Conservation (phyloP, 2,329 filamentous ascomycete species). For the Colletotrichum echinochloae region DNA sequence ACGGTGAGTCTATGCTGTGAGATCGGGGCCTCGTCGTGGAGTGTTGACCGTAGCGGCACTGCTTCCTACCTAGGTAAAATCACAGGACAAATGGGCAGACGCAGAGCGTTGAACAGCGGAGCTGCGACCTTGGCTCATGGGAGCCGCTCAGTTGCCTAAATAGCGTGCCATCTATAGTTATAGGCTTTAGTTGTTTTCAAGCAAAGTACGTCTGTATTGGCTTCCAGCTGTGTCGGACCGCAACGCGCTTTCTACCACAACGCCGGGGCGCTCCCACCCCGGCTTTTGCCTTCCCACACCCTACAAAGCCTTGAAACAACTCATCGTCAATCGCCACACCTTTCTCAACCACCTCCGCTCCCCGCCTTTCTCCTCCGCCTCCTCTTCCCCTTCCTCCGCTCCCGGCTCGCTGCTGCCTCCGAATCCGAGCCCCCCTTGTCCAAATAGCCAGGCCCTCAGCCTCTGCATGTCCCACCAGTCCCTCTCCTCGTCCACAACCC, state of each 20-base stretch:
- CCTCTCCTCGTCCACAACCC: conserved; percentile 63
- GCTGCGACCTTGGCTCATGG: no score
- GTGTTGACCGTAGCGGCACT: no score
- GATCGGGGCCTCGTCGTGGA: no score
- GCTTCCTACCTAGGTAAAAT: no score
- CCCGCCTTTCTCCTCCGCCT: not conserved
- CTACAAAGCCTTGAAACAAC: conserved; percentile 3
- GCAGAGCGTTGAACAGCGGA: no score
- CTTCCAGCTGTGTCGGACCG: not conserved
- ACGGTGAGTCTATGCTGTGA: no score
- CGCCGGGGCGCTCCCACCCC: not conserved
- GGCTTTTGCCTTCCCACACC: not conserved
- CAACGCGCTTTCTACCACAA: not conserved
- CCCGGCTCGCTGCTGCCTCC: not conserved
- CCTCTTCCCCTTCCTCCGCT: not conserved
- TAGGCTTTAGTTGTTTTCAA: not conserved
- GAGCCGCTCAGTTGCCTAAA: no score
- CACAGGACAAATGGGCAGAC: no score
- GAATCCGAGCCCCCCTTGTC: not conserved
- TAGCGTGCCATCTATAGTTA: not conserved
- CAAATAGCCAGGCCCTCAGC: conserved; percentile 51
- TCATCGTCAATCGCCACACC: not conserved
- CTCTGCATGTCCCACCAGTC: conserved; percentile 66
- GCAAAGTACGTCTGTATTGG: no score
- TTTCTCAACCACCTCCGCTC: not conserved